phyloP scores from a whole-genome alignment of 2,329 filamentous ascomycete species.

The Lecanicillium sp. region DNA sequence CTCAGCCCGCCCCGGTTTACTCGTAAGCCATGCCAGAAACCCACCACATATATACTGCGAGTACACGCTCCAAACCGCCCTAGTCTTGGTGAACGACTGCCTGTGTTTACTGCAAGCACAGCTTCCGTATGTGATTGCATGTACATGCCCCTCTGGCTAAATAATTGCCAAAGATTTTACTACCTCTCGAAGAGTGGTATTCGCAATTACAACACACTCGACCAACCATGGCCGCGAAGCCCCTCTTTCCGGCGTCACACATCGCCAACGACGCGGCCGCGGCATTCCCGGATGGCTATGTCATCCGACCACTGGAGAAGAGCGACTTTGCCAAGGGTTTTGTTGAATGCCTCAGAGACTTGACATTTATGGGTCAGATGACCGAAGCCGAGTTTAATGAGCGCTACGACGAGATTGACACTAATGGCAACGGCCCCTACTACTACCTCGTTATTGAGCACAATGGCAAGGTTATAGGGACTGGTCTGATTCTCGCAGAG shows the following conservation, averaged over 20 bases:
- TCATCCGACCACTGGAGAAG: slow-evolving; percentile 59
- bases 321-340: slow-evolving; percentile 63
- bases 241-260: slow-evolving; percentile 56
- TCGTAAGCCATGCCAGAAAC: too few relatives aligned
- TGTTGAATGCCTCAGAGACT: slow-evolving; percentile 64
- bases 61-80: too few relatives aligned
- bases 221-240: slow-evolving; percentile 10
- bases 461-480: slow-evolving; percentile 56
- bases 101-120: too few relatives aligned
- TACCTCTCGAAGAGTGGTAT: too few relatives aligned
- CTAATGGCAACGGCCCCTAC: slow-evolving; percentile 40
- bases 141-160: too few relatives aligned
- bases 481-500: slow-evolving; percentile 69
- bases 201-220: not conserved
- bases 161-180: too few relatives aligned
- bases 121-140: too few relatives aligned
- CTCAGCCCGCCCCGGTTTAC: too few relatives aligned
- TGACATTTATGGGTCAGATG: slow-evolving; percentile 71
- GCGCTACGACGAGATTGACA: slow-evolving; percentile 53
- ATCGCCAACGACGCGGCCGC: slow-evolving; percentile 55
- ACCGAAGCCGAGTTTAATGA: slow-evolving; percentile 56
- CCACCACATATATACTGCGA: too few relatives aligned
- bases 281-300: slow-evolving; percentile 60
- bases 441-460: slow-evolving; percentile 66
- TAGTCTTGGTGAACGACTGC: too few relatives aligned